A percentile compares a stretch with the other conserved stretches of the same genome.
phyloP scores from a whole-genome alignment of 345 rosid genomes.

The Turnera subulata region DNA sequence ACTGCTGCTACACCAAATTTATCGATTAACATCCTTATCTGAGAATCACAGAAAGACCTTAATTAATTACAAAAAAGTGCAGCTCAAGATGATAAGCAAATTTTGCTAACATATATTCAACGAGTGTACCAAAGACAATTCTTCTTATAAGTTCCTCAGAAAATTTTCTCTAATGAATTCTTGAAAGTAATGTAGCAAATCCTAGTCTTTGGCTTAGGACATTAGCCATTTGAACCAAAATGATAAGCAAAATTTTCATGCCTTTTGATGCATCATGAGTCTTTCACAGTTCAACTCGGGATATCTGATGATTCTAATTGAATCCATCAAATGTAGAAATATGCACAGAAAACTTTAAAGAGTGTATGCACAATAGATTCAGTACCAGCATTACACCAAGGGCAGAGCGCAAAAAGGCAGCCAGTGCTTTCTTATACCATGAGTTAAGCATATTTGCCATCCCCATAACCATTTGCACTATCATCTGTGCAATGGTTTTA shows the following conservation, averaged over 20 bases:
- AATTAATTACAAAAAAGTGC: no score
- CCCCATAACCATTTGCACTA: slow-evolving; percentile 38
- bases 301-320: no score
- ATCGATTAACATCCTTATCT: slow-evolving; percentile 66
- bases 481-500: slow-evolving; percentile 27
- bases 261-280: neutral
- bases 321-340: slow-evolving; percentile 9
- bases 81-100: no score
- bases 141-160: no score
- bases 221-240: no score
- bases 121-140: neutral
- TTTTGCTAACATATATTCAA: neutral
- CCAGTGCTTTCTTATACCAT: slow-evolving; percentile 54
- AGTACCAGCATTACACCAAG: slow-evolving; percentile 72
- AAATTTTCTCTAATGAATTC: no score
- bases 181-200: no score
- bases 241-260: no score
- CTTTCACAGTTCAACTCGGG: no score
- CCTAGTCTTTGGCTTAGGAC: no score
- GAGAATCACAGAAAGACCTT: slow-evolving; percentile 10
- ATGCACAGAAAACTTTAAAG: neutral
- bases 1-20: slow-evolving; percentile 69
- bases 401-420: slow-evolving; percentile 55
- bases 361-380: slow-evolving; percentile 5
- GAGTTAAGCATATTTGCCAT: slow-evolving; percentile 48